These are phyloP conservation scores for Hawksworthiomyces lignivorus DNA, from an alignment of 2,329 filamentous ascomycete genomes.

Conservation along the genomic window DNA sequence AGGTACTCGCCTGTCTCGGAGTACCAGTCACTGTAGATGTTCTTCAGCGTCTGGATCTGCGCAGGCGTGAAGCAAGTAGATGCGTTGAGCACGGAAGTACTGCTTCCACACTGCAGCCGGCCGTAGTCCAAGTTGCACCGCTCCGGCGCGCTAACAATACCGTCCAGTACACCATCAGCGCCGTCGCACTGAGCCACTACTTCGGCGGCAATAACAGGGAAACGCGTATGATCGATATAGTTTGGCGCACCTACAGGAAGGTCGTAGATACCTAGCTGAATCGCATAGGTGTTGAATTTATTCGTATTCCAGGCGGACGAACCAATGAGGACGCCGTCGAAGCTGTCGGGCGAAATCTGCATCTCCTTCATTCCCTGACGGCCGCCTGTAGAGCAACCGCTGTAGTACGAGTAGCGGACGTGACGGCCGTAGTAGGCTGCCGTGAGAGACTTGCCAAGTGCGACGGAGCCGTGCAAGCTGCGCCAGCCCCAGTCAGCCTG, in stretches of 20 bases:
- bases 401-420: constrained; percentile 43
- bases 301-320: constrained; percentile 42
- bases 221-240: constrained; percentile 35
- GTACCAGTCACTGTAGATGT: constrained; percentile 21
- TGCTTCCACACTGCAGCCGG: constrained; percentile 27
- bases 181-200: constrained; percentile 43
- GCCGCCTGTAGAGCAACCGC: constrained; percentile 51
- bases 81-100: constrained; percentile 16
- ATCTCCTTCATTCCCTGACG: constrained; percentile 48
- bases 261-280: constrained; percentile 39
- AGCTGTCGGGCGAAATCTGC: constrained; percentile 45
- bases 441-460: constrained; percentile 38
- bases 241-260: constrained; percentile 34
- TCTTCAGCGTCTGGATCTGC: constrained; percentile 27
- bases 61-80: constrained; percentile 30
- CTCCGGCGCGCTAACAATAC: constrained; percentile 39
- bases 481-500: constrained; percentile 31
- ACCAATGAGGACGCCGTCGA: constrained; percentile 49
- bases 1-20: constrained; percentile 27
- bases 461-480: constrained; percentile 40
- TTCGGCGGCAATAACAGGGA: constrained; percentile 34
- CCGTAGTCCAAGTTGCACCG: constrained; percentile 37
- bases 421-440: constrained; percentile 38
- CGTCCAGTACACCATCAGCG: constrained; percentile 40
- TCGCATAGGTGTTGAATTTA: constrained; percentile 35